A percentile compares a stretch with the other conserved stretches of the same genome.
phyloP scores from a whole-genome alignment of 116 monocot species.

The Zostera marina region DNA sequence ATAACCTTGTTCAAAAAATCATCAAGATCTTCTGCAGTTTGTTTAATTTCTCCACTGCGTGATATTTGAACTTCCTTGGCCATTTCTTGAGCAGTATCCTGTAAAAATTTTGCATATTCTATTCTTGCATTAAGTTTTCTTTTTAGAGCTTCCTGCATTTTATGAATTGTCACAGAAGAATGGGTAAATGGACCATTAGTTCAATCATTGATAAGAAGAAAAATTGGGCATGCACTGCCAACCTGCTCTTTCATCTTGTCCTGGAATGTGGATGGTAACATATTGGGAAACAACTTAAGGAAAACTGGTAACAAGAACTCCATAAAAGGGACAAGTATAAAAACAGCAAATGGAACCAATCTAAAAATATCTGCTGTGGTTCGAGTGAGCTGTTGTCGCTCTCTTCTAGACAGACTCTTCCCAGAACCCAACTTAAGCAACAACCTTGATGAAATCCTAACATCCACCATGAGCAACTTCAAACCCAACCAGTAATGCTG shows the following conservation, averaged over 20 bases:
- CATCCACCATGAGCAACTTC: constrained; percentile 77
- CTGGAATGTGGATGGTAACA: constrained; percentile 96
- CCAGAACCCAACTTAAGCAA: constrained; percentile 69
- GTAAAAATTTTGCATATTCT: constrained; percentile 94
- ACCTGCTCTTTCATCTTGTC: constrained; percentile 99
- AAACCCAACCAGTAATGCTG: constrained; percentile 88
- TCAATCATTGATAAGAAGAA: background rate
- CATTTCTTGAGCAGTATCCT: constrained; percentile 91
- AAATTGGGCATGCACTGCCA: no score
- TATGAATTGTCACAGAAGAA: constrained; percentile 22
- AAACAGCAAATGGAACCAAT: constrained; percentile 87
- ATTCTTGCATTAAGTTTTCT: constrained; percentile 82
- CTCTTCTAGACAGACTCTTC: constrained; percentile 82
- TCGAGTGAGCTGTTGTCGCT: constrained; percentile 83
- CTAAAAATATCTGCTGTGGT: constrained; percentile 93
- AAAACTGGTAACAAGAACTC: constrained; percentile 93
- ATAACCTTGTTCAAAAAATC: constrained; percentile 89
- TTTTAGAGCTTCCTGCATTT: constrained; percentile 63
- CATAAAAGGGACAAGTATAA: constrained; percentile 94
- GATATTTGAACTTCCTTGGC: constrained; percentile 76
- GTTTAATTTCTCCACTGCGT: constrained; percentile 81
- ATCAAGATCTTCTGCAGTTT: constrained; percentile 97
- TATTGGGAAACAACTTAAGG: constrained; percentile 82
- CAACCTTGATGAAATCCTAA: constrained; percentile 75
- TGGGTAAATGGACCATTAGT: background rate